Percentiles rank a stretch among this genome's conserved stretches.
These are phyloP conservation scores for Sindora glabra DNA, from an alignment of 306 rosid genomes.

Conservation along the genomic window DNA sequence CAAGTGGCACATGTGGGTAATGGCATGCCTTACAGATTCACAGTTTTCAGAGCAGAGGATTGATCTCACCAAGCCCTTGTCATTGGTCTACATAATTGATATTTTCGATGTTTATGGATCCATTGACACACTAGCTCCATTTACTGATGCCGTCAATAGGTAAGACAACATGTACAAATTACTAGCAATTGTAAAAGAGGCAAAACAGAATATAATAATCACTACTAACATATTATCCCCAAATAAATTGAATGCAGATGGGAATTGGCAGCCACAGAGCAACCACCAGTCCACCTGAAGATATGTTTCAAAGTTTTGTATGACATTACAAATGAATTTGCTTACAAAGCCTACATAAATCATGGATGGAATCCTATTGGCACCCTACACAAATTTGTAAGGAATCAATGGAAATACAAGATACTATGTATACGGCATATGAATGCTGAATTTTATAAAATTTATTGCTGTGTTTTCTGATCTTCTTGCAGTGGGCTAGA, in stretches of 20 bases:
- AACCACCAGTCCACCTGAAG: slow-evolving; percentile 17
- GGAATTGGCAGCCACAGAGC: slow-evolving; percentile 21
- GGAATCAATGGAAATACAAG: neutral
- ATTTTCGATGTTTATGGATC: slow-evolving; percentile 45
- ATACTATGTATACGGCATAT: neutral
- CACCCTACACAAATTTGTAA: slow-evolving; percentile 15
- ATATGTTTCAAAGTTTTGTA: slow-evolving; percentile 9
- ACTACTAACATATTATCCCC: too few species aligned
- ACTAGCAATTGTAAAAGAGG: too few species aligned
- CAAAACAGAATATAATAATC: too few species aligned
- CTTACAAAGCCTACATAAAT: neutral
- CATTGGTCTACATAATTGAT: slow-evolving; percentile 50
- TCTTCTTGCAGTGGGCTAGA: slow-evolving; percentile 20
- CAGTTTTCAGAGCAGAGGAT: slow-evolving; percentile 38
- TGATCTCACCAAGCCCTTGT: slow-evolving; percentile 46
- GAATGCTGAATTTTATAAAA: neutral
- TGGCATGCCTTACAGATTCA: slow-evolving; percentile 33
- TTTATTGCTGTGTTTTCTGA: too few species aligned
- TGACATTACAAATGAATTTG: slow-evolving; percentile 17
- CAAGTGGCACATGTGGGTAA: slow-evolving; percentile 29
- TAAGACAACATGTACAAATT: neutral
- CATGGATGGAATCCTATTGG: slow-evolving; percentile 22
- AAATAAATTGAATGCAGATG: neutral
- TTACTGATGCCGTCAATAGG: slow-evolving; percentile 43
- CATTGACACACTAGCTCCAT: slow-evolving; percentile 32